phyloP scores from a whole-genome alignment of 371 early-diverging fungal genomes.

The Lichtheimia ornata region DNA sequence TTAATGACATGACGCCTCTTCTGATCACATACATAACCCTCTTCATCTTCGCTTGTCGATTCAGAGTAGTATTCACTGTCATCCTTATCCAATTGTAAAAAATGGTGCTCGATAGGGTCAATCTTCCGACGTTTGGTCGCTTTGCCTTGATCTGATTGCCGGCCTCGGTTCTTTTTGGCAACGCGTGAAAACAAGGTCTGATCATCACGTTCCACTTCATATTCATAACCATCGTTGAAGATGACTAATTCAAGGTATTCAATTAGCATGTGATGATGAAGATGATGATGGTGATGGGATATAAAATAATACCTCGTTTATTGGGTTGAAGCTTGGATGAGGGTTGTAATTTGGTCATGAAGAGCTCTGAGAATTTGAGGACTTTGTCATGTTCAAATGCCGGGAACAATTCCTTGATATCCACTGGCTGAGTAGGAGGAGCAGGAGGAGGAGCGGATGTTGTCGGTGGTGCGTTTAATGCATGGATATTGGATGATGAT shows the following conservation, averaged over 20 bases:
- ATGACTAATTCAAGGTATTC: constrained; percentile 17
- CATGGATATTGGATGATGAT: neutral
- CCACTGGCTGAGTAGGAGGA: constrained; percentile 12
- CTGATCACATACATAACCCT: neutral
- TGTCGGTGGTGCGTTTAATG: neutral
- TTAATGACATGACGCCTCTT: too few species aligned
- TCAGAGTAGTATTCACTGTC: neutral
- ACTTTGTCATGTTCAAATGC: constrained; percentile 62
- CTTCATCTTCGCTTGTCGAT: constrained; percentile 4
- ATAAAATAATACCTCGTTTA: constrained; percentile 25
- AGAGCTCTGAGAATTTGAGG: constrained; percentile 70
- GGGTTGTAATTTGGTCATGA: constrained; percentile 45
- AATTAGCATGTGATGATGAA: too few species aligned
- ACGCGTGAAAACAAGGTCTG: constrained; percentile 34
- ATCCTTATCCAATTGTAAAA: neutral
- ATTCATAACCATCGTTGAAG: constrained; percentile 44
- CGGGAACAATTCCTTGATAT: constrained; percentile 62
- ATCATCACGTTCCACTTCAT: constrained; percentile 44
- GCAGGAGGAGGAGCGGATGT: constrained; percentile 1
- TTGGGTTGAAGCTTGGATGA: constrained; percentile 33
- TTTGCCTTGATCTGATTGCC: constrained; percentile 3
- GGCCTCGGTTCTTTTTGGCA: constrained; percentile 28
- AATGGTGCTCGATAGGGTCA: constrained; percentile 12
- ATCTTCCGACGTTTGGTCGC: constrained; percentile 27
- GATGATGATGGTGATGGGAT: too few species aligned